A percentile compares a stretch with the other conserved stretches of the same genome.
Evolutionary conservation across 129 eudicot genomes (phyloP).

Genomic region (Artemisia annua): DNA sequence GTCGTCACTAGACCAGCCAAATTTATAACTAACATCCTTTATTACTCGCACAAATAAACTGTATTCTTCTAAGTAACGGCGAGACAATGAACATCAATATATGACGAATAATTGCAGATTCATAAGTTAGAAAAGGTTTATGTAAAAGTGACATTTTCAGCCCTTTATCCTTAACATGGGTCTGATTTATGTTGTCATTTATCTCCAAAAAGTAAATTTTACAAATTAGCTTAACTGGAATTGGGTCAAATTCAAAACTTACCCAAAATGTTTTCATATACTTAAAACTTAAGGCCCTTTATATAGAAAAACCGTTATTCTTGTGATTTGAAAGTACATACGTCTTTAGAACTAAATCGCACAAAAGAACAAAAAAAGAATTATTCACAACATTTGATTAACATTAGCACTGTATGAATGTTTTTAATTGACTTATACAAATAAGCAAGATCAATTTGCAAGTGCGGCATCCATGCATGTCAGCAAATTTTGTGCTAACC

Average conservation of each 20-base stretch:
- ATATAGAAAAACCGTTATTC: too few species aligned
- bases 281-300: not conserved
- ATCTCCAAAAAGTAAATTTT: not conserved
- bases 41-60: not conserved
- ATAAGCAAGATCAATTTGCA: not conserved
- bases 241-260: not conserved
- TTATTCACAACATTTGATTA: too few species aligned
- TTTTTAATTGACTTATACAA: too few species aligned
- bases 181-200: too few species aligned
- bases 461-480: not conserved
- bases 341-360: too few species aligned
- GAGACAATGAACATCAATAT: not conserved
- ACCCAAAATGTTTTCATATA: not conserved
- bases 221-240: too few species aligned
- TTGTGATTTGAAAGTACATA: too few species aligned
- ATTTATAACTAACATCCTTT: not conserved
- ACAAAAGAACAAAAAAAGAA: too few species aligned
- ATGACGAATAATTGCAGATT: slow-evolving; percentile 1
- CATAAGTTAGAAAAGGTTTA: not conserved
- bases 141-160: not conserved
- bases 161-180: not conserved
- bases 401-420: too few species aligned
- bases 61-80: not conserved
- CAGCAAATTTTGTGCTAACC: not conserved
- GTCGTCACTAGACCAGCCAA: not conserved